Base-by-base conservation (phyloP, 2,329 filamentous ascomycete genomes). In the Teratosphaeria nubilosa region DNA sequence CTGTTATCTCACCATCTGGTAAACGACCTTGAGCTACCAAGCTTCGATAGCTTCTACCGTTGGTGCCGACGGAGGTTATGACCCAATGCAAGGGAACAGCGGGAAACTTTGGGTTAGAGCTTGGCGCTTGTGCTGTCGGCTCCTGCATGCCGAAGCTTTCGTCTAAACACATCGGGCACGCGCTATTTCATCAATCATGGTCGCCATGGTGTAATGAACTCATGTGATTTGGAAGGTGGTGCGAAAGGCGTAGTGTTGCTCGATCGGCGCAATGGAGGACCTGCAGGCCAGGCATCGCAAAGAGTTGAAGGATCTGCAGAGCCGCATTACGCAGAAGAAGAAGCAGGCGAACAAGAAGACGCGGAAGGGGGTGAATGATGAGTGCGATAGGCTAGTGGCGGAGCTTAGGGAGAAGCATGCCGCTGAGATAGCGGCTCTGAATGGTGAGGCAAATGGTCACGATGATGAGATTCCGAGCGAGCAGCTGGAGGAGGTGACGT, bases 281-380 rank as follows among this genome's bases (percentile, higher is more conserved):
- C 76, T 94, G 58, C 86, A 90, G 66, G 78, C 85, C 41, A 87
- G 86, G 53, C 94, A 99, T 72, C 86, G 90, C 67, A 94, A 90
- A 74, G 92, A 99, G 75, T 85, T 88, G 72, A 86, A 86, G 66
- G 92, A 97, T 61, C 80, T 99, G 27, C 89, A 95, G 72, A 82
- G 84, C 55, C 86, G 87, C 60, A 85, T 95, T 69, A 96, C 90
- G 5, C 91, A 87, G 75, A 97, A 96, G 81, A 99, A 96, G 80
- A 97, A 96, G 79, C 87, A 88, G 65, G 91, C 94, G 16, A 95
- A 87, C 53, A 99, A 97, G 76, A 86, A 85, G 73, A 85, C 83
- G 9, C 78, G 83, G 54, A 85, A 80, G 63, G 75, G 75, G 37
- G 75, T 80, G 48, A 85, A 84, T 62, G 83, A 86, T 63, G 83